A percentile compares a stretch with the other conserved stretches of the same genome.
Evolutionary conservation across 768 basidiomycete genomes (phyloP).

Genomic region (Amanita rubescens): DNA sequence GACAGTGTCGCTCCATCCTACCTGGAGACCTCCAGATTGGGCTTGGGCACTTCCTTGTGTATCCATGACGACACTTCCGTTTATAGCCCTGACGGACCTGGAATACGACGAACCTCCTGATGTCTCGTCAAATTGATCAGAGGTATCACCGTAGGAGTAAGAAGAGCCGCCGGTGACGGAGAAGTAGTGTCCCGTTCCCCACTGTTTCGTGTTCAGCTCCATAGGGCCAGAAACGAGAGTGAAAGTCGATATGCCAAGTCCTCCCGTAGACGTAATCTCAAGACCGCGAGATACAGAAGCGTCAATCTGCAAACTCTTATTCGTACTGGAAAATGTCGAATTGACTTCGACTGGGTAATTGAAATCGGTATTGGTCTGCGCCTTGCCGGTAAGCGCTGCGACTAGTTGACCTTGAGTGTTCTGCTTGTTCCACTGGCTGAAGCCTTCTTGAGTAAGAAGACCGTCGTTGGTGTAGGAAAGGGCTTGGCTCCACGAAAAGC

Average conservation of each 20-base stretch:
- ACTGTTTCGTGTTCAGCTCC: background rate
- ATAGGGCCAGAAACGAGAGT: background rate
- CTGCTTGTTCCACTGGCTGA: slow-evolving; percentile 4
- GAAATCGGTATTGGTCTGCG: background rate
- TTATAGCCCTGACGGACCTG: background rate
- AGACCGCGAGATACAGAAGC: background rate
- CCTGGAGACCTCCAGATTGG: background rate
- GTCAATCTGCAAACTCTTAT: background rate
- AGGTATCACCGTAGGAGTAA: background rate
- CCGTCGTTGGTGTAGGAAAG: slow-evolving; percentile 1
- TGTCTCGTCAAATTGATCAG: background rate
- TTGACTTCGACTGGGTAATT: slow-evolving; percentile 2
- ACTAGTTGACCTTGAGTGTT: background rate
- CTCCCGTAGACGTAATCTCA: background rate
- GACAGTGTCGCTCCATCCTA: background rate
- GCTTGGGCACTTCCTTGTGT: background rate
- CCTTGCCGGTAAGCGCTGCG: background rate
- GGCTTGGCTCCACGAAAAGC: background rate
- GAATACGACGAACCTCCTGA: background rate
- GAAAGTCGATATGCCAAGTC: slow-evolving; percentile 1
- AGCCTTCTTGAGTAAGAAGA: background rate
- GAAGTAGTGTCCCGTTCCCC: background rate
- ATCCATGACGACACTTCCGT: background rate
- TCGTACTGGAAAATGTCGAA: background rate
- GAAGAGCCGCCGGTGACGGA: background rate